Evolutionary conservation across 2,329 filamentous ascomycete species (phyloP).

Genomic region (Nemania sp.): DNA sequence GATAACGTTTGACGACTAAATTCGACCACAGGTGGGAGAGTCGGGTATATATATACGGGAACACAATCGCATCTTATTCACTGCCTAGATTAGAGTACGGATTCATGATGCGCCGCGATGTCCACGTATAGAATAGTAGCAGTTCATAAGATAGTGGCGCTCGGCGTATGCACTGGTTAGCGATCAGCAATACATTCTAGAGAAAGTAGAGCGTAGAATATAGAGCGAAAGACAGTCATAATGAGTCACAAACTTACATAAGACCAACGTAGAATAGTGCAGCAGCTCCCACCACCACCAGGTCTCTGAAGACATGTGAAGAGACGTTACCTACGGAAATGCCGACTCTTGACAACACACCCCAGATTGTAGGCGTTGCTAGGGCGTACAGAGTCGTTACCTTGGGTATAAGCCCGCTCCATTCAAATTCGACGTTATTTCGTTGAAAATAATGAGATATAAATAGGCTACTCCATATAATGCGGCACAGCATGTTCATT

Average conservation of each 20-base stretch:
- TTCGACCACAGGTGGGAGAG: not conserved
- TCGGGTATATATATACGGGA: not conserved
- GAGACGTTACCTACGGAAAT: slow-evolving; percentile 50
- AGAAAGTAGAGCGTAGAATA: slow-evolving; percentile 38
- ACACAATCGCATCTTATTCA: slow-evolving; percentile 25
- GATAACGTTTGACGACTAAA: slow-evolving; percentile 81
- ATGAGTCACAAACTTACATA: slow-evolving; percentile 65
- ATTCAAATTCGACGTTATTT: slow-evolving; percentile 57
- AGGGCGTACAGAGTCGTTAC: slow-evolving; percentile 58
- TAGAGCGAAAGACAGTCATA: slow-evolving; percentile 16
- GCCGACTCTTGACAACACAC: slow-evolving; percentile 45
- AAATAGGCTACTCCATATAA: slow-evolving; percentile 82
- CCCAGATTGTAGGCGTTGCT: slow-evolving; percentile 58
- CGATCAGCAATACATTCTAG: slow-evolving; percentile 32
- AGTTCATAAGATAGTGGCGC: slow-evolving; percentile 64
- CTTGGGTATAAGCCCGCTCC: slow-evolving; percentile 59
- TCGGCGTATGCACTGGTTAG: slow-evolving; percentile 64
- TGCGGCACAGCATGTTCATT: slow-evolving; percentile 89
- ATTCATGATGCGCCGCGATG: slow-evolving; percentile 38
- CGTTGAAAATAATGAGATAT: slow-evolving; percentile 72
- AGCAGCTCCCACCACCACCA: slow-evolving; percentile 63
- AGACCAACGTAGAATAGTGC: slow-evolving; percentile 65
- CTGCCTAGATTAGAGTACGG: slow-evolving; percentile 28
- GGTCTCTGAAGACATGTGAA: slow-evolving; percentile 52
- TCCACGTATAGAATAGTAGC: slow-evolving; percentile 60